These are phyloP conservation scores for Aureobasidium mangrovei DNA, from an alignment of 2,329 filamentous ascomycete genomes.

Conservation along the genomic window DNA sequence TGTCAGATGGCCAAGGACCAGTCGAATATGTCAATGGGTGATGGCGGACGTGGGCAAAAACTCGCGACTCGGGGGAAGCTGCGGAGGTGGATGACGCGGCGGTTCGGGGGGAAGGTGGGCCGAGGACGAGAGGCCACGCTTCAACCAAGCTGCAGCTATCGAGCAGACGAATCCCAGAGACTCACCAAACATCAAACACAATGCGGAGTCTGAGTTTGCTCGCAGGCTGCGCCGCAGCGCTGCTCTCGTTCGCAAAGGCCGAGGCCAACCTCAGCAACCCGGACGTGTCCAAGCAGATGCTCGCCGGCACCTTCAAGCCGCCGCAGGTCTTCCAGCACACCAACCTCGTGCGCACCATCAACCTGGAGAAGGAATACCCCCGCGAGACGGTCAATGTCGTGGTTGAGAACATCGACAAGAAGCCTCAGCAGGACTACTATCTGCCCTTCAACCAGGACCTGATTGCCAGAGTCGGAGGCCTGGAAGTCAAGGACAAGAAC, in stretches of 20 bases:
- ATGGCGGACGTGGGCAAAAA: background rate
- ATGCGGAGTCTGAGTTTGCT: slow-evolving; percentile 33
- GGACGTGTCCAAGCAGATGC: slow-evolving; percentile 42
- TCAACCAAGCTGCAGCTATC: slow-evolving; percentile 12
- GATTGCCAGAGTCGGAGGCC: slow-evolving; percentile 67
- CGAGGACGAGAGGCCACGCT: slow-evolving; percentile 16
- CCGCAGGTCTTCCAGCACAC: slow-evolving; percentile 88
- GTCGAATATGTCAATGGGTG: background rate
- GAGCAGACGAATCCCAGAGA: background rate
- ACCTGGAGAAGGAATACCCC: slow-evolving; percentile 85
- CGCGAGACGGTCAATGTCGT: slow-evolving; percentile 91
- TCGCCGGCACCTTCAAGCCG: slow-evolving; percentile 58
- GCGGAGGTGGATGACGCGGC: slow-evolving; percentile 8
- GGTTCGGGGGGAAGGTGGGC: slow-evolving; percentile 14
- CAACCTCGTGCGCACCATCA: slow-evolving; percentile 83
- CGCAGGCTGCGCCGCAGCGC: slow-evolving; percentile 42
- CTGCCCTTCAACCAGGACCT: slow-evolving; percentile 72
- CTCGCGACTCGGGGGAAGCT: background rate
- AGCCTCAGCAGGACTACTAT: slow-evolving; percentile 83
- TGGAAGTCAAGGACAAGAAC: slow-evolving; percentile 93
- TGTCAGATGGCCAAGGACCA: no score
- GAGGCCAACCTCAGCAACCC: slow-evolving; percentile 53
- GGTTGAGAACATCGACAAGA: slow-evolving; percentile 74
- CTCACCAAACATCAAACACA: slow-evolving; percentile 17
- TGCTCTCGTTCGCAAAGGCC: slow-evolving; percentile 49